Percentiles rank a stretch among this genome's conserved stretches.
Evolutionary conservation across 1,284 basidiomycete species (phyloP).

Genomic region (Marasmius tenuissimus): DNA sequence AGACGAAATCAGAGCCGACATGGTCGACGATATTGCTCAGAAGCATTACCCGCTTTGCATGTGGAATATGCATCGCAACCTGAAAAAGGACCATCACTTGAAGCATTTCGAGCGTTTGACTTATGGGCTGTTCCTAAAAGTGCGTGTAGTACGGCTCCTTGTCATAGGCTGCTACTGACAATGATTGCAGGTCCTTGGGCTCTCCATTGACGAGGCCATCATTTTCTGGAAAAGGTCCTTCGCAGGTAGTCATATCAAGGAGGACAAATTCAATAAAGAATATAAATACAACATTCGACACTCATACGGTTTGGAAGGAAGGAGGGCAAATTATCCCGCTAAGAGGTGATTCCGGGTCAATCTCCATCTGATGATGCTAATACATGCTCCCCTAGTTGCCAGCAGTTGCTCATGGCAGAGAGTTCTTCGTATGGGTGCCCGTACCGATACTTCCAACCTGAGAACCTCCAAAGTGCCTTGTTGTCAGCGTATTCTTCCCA

Average conservation of each 20-base stretch:
- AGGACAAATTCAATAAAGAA: constrained; percentile 98
- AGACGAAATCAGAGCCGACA: constrained; percentile 84
- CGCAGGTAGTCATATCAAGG: constrained; percentile 60
- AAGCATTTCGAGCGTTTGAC: constrained; percentile 93
- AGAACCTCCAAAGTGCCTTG: constrained; percentile 83
- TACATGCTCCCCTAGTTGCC: constrained; percentile 62
- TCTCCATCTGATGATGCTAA: background rate
- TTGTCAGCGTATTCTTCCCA: constrained; percentile 71
- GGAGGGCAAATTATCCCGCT: constrained; percentile 91
- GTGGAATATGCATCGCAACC: constrained; percentile 84
- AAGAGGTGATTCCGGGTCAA: constrained; percentile 59
- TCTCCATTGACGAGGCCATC: constrained; percentile 94
- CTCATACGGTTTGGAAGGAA: constrained; percentile 93
- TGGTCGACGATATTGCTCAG: constrained; percentile 87
- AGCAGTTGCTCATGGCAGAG: constrained; percentile 83
- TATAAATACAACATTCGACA: constrained; percentile 98
- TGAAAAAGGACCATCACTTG: constrained; percentile 82
- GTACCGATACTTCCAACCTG: constrained; percentile 87
- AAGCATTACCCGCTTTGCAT: constrained; percentile 97
- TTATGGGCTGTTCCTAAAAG: constrained; percentile 96
- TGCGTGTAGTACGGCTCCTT: constrained; percentile 27
- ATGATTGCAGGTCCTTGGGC: constrained; percentile 74
- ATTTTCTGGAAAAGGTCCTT: constrained; percentile 94
- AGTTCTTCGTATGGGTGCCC: constrained; percentile 92
- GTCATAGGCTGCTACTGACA: constrained; percentile 2